Conservation (phyloP, 345 rosid species). For the Aethionema arabicum region DNA sequence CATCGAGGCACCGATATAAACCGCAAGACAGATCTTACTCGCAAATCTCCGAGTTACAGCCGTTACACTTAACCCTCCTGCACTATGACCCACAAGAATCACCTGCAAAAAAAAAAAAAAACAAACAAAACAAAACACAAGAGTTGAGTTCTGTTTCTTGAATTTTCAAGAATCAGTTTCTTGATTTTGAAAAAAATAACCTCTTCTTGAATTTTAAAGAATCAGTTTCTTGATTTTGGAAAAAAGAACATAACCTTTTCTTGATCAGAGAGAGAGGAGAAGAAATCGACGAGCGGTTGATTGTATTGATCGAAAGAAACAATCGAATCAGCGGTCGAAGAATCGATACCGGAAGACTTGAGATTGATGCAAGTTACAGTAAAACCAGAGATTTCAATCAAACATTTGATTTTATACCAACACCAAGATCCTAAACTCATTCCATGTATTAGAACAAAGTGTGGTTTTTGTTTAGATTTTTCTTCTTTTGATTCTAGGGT, state of each 20-base stretch:
- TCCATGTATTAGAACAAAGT: constrained; percentile 87
- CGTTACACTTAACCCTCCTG: constrained; percentile 84
- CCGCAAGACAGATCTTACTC: constrained; percentile 60
- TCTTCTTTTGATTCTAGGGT: constrained; percentile 7
- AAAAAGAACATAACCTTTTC: constrained; percentile 51
- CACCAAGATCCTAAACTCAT: constrained; percentile 85
- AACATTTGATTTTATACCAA: constrained; percentile 79
- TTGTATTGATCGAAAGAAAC: constrained; percentile 69
- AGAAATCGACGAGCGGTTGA: constrained; percentile 63
- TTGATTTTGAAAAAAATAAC: constrained; percentile 25
- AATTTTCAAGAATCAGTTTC: constrained; percentile 14
- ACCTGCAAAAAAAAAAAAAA: constrained; percentile 47
- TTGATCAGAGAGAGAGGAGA: constrained; percentile 54
- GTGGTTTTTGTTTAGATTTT: constrained; percentile 31
- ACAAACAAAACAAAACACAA: not conserved
- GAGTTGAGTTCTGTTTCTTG: constrained; percentile 16
- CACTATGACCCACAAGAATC: constrained; percentile 87
- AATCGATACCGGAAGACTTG: constrained; percentile 62
- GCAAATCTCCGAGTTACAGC: constrained; percentile 55
- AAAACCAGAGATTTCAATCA: constrained; percentile 78
- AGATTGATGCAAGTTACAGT: constrained; percentile 81
- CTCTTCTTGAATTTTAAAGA: constrained; percentile 43
- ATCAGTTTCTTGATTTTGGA: not conserved
- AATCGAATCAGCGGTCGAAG: constrained; percentile 46
- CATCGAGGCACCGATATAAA: constrained; percentile 82